Conservation (phyloP, 352 stramenopile genomes). For the Pythium angustatum region DNA sequence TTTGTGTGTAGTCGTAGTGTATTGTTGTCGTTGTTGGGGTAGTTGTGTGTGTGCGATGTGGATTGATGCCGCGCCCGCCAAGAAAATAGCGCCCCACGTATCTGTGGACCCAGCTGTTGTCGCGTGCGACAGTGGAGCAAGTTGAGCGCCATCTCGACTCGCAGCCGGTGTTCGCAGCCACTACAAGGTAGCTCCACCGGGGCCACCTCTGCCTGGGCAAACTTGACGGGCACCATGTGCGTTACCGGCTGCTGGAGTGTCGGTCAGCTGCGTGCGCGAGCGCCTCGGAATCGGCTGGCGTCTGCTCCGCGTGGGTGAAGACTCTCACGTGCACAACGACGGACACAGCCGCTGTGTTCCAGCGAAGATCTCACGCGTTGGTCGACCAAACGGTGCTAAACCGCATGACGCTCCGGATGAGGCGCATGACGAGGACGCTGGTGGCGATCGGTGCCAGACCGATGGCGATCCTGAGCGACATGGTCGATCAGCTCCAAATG, state of each 20-base stretch:
- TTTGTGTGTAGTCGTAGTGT: too few species aligned
- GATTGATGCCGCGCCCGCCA: neutral
- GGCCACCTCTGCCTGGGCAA: neutral
- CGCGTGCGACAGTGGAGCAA: neutral
- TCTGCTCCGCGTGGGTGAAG: slow-evolving; percentile 1
- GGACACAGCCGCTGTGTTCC: slow-evolving; percentile 2
- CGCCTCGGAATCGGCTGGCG: slow-evolving; percentile 2
- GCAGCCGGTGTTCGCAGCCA: neutral
- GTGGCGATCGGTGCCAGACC: slow-evolving; percentile 1
- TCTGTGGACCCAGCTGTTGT: slow-evolving; percentile 2
- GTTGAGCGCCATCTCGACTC: neutral
- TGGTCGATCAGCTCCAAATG: slow-evolving; percentile 18
- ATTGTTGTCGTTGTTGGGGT: too few species aligned
- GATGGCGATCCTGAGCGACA: slow-evolving; percentile 4
- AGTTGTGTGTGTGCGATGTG: too few species aligned
- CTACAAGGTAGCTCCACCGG: neutral
- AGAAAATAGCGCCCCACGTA: neutral
- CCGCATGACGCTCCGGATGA: slow-evolving; percentile 12
- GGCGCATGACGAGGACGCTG: slow-evolving; percentile 6
- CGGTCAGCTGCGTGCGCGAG: neutral
- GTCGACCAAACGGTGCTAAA: neutral
- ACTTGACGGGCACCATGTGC: slow-evolving; percentile 5
- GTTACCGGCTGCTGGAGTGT: slow-evolving; percentile 9
- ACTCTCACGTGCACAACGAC: neutral
- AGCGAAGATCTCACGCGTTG: neutral